Base-by-base conservation (phyloP, 371 early-diverging fungal genomes). In the Apophysomyces elegans region DNA sequence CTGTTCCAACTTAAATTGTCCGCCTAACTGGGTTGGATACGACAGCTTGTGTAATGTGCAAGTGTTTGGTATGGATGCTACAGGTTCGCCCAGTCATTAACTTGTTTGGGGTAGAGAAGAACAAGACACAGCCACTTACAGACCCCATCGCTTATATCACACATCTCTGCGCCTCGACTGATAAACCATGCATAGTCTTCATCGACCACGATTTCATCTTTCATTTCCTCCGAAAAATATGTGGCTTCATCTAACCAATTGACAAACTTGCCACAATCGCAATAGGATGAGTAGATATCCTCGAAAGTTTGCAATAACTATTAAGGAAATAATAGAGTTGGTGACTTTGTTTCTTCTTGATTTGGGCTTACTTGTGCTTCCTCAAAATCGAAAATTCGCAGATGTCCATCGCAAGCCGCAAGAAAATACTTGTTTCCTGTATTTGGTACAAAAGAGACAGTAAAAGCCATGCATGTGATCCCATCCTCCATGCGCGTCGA, bases 381-480 rank as follows among this genome's bases (percentile, higher is more conserved):
- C 65, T 95, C 97, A 71, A 96, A 93, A 67, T 96, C 97, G 75
- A 90, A 95, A n/a, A 96, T 73, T 56, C 90, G 81, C 11, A 96
- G 67, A 58, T 90, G 88, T 66, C 91, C 94, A 68, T 96, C 97
- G 38, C 92, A 91, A 1, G 97, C 91, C 1, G 93, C 95, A 37
- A 94, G 64, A 74, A 96, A 95, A 78, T 91, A 95, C 62, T 88
- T 90, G 79, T 96, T 96, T 39, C 95, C 97, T 0, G 93, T 91
- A 66, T 93, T 86, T 2, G 97, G 96, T n/a, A 95, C 76, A 76
- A 96, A 96, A 1, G 95, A 91, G 3, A 94, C 90, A 0, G 91
- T 93, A 77, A 96, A 96, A 6, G 94, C 96, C 95, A 96, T 96
- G 76, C 95, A 96, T 0, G 95, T 95, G 12, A 90, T 79, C 12